Percentiles rank a stretch among this genome's conserved stretches.
Conservation (phyloP, 306 rosid species). For the Urtica urens region DNA sequence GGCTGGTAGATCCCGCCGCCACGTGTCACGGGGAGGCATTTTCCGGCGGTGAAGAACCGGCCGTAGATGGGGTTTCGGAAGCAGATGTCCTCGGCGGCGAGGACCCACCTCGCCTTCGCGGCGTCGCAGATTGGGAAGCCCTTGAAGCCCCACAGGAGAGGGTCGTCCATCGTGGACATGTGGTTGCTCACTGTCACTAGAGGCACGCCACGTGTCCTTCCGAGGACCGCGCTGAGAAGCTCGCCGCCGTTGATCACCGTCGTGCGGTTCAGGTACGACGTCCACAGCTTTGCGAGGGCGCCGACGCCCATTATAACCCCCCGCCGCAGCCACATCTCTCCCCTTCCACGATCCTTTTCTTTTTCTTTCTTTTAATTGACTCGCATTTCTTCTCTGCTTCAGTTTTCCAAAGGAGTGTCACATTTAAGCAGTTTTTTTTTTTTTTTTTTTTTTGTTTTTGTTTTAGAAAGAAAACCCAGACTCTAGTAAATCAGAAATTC, state of each 20-base stretch:
- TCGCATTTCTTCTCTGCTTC: too few relatives aligned
- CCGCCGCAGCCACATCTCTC: too few relatives aligned
- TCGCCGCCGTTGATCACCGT: conserved; percentile 63
- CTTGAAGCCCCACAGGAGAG: conserved; percentile 72
- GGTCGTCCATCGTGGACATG: conserved; percentile 97
- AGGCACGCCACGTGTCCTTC: conserved; percentile 70
- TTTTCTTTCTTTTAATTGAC: conserved; percentile 31
- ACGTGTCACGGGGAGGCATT: conserved; percentile 62
- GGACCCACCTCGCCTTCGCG: conserved; percentile 56
- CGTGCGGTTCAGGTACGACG: conserved; percentile 53
- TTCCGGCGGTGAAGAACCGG: conserved; percentile 66
- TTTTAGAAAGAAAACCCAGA: too few relatives aligned
- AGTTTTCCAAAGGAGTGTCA: too few relatives aligned
- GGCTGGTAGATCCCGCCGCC: conserved; percentile 90
- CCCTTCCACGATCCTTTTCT: too few relatives aligned
- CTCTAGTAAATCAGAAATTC: too few relatives aligned
- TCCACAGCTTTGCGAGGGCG: conserved; percentile 44
- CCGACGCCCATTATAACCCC: conserved; percentile 48
- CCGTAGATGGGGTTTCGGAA: conserved; percentile 43
- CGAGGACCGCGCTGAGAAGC: conserved; percentile 51
- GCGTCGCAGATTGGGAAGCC: conserved; percentile 57
- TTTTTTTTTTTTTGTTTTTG: too few relatives aligned
- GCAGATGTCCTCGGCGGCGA: conserved; percentile 85
- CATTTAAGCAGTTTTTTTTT: too few relatives aligned
- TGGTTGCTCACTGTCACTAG: conserved; percentile 88